phyloP scores from a whole-genome alignment of 2,329 filamentous ascomycete species.

The Trichoderma brevicompactum region DNA sequence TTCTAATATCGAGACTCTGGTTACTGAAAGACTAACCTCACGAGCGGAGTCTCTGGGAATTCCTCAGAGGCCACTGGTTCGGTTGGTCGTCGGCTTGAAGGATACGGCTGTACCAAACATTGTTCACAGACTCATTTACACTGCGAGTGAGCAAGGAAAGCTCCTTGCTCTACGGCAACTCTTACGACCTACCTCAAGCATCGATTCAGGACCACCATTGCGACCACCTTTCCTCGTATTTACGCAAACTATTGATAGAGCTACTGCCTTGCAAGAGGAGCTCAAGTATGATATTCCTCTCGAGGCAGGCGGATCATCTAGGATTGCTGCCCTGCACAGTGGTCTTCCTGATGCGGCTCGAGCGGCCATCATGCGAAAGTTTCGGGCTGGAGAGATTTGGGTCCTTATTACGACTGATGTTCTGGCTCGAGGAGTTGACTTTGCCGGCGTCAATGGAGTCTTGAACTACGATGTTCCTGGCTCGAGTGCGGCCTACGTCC shows the following conservation, averaged over 20 bases:
- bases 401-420: constrained; percentile 95
- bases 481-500: constrained; percentile 88
- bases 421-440: constrained; percentile 89
- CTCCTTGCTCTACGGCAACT: constrained; percentile 89
- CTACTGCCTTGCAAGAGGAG: constrained; percentile 84
- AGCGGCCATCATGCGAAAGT: constrained; percentile 81
- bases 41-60: constrained; percentile 50
- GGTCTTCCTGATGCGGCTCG: constrained; percentile 77
- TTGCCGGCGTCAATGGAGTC: constrained; percentile 91
- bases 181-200: constrained; percentile 70
- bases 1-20: constrained; percentile 83
- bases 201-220: constrained; percentile 62
- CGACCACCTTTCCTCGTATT: constrained; percentile 93
- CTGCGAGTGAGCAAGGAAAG: constrained; percentile 91
- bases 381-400: constrained; percentile 93
- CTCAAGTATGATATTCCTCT: constrained; percentile 92
- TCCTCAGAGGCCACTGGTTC: constrained; percentile 63
- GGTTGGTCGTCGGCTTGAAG: constrained; percentile 93
- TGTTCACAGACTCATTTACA: constrained; percentile 84
- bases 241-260: constrained; percentile 92
- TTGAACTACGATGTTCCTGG: constrained; percentile 97
- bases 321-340: constrained; percentile 90
- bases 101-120: constrained; percentile 95
- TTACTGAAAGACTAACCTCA: constrained; percentile 67
- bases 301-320: constrained; percentile 79